Percentiles rank a stretch among this genome's conserved stretches.
Evolutionary conservation across 257 asterid species (phyloP).

Genomic region (Ilex aquifolium): DNA sequence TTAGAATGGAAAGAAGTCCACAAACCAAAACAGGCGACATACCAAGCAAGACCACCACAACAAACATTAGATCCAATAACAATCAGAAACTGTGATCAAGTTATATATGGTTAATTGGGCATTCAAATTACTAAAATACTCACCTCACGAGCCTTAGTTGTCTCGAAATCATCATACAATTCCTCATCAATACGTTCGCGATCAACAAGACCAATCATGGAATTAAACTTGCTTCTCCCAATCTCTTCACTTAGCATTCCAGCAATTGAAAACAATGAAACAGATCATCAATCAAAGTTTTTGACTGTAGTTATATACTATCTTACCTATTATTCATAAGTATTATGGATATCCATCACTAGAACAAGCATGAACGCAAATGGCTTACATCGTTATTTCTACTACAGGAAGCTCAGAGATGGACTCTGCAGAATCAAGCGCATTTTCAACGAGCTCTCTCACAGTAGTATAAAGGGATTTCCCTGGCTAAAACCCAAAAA

Average conservation of each 20-base stretch:
- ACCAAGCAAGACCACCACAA: too few relatives aligned
- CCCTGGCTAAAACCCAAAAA: conserved; percentile 61
- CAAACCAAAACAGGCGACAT: neutral
- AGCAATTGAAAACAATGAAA: conserved; percentile 9
- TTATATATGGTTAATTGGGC: neutral
- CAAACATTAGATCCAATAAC: too few relatives aligned
- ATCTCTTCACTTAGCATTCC: conserved; percentile 64
- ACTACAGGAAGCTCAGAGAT: conserved; percentile 72
- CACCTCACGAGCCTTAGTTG: conserved; percentile 80
- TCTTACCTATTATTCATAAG: neutral
- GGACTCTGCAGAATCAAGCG: conserved; percentile 92
- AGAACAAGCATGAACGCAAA: conserved; percentile 2
- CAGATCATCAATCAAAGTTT: conserved; percentile 4
- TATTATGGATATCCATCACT: neutral
- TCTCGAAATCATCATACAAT: conserved; percentile 82
- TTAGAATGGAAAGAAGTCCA: neutral
- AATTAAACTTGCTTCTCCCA: conserved; percentile 55
- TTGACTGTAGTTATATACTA: neutral
- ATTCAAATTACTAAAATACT: conserved; percentile 5
- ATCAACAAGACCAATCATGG: conserved; percentile 80
- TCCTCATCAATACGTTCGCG: conserved; percentile 73
- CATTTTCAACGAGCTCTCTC: conserved; percentile 91
- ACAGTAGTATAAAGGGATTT: conserved; percentile 83
- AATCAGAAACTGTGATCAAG: neutral
- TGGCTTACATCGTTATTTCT: conserved; percentile 70